Conservation (phyloP, 306 rosid species). For the Vigna nakashimae region DNA sequence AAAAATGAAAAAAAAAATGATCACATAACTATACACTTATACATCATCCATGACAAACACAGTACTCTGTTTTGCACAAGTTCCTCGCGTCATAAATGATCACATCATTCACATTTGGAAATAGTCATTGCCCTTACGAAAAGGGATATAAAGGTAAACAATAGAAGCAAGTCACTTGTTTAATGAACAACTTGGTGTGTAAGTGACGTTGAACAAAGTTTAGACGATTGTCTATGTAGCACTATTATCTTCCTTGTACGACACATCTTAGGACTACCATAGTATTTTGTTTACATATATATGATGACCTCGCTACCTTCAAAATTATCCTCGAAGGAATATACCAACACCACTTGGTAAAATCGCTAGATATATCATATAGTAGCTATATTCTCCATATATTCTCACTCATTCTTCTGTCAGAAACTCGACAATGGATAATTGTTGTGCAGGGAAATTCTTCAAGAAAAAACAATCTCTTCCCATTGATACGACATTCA, state of each 20-base stretch:
- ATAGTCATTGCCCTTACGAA: not conserved
- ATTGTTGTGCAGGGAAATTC: constrained; percentile 37
- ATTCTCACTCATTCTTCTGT: not conserved
- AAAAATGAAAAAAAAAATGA: not conserved
- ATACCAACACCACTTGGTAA: not conserved
- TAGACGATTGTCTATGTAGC: not conserved
- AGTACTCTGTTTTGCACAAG: constrained; percentile 1
- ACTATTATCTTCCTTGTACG: constrained; percentile 50
- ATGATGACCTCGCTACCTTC: not conserved
- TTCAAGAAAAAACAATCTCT: constrained; percentile 44
- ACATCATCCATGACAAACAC: not conserved
- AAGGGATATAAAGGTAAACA: not conserved
- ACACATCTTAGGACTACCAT: constrained; percentile 7
- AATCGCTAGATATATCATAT: not conserved
- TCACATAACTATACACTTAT: not conserved
- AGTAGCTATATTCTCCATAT: not conserved
- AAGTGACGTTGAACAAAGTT: constrained; percentile 23
- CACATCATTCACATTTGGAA: not conserved
- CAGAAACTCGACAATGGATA: constrained; percentile 51
- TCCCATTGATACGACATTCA: constrained; percentile 61
- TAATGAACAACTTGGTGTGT: constrained; percentile 11
- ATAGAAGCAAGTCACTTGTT: not conserved
- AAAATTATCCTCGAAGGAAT: not conserved
- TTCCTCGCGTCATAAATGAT: not conserved
- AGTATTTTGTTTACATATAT: not conserved